Evolutionary conservation across 148 eudicot genomes (phyloP), one percentile per base, ranked within the genome.

Genomic region (Oxyria digyna): DNA sequence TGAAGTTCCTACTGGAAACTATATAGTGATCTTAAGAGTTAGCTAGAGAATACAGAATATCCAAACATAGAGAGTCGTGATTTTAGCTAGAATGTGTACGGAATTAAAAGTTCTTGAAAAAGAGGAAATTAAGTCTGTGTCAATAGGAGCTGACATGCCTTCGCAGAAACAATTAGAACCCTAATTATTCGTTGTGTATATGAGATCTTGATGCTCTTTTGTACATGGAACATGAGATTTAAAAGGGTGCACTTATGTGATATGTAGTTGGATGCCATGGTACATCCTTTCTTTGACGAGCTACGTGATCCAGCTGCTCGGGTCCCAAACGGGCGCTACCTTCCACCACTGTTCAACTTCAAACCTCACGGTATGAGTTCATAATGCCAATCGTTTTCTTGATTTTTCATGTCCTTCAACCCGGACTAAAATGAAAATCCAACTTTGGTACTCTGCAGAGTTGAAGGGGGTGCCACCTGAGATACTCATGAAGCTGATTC

Each of bases 261-360:
- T 27, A 6, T 74, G 42, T 35, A 63, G 59, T 50, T 48, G 15
- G 67, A 71, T 70, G 90, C 82, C 54, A 71, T 83, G 63, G 78
- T 71, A 42, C 90, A 86, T 73, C 78, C 87, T 11, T 86, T 86
- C 64, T 86, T 86, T 54, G 87, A 86, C 11, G 90, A 86, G 80
- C 85, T 86, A 42, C 86, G 84, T 42, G 90, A 86, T 63, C 75
- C 75, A 12, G 81, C 71, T 67, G 70, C 82, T 46, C 90, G 85
- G 67, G 70, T 86, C 32, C 85, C 90, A 52, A 86, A 79, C 41
- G 87, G 87, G 41, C 90, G 90, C 15, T 68, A 69, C 41, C 81
- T 86, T 54, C 90, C 90, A 38, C 90, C 87, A 26, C 43, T 86
- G 27, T 83, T 86, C 26, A 86, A 83, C 79, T 81, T 86, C 77